Evolutionary conservation across 169 alveolate species (phyloP).

Genomic region (Pseudocohnilembus persalinus): DNA sequence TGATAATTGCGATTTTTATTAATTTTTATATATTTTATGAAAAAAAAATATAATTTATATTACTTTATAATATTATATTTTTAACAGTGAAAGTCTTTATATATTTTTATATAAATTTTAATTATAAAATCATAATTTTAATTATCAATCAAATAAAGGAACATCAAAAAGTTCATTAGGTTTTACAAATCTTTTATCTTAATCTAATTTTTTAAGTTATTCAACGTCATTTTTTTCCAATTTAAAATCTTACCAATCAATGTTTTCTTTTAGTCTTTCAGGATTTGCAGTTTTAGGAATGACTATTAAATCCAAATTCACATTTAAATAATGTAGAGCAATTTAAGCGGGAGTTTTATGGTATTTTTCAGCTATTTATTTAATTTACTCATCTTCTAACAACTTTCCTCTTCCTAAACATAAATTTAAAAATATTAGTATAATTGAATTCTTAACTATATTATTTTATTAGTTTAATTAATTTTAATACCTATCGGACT

Average conservation of each 20-base stretch:
- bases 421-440: constrained; percentile 3
- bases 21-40: too few relatives aligned
- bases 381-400: constrained; percentile 28
- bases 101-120: too few relatives aligned
- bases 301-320: constrained; percentile 34
- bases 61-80: too few relatives aligned
- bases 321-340: constrained; percentile 46
- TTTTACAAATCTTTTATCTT: constrained; percentile 23
- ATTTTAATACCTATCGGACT: constrained; percentile 44
- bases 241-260: constrained; percentile 31
- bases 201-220: constrained; percentile 27
- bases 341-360: constrained; percentile 46
- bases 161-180: constrained; percentile 18
- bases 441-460: neutral
- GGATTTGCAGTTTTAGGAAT: constrained; percentile 53
- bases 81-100: too few relatives aligned
- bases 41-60: too few relatives aligned
- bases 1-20: too few relatives aligned
- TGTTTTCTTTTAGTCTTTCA: constrained; percentile 55
- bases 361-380: constrained; percentile 40
- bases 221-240: constrained; percentile 47
- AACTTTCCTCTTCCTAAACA: neutral
- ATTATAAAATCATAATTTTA: too few relatives aligned
- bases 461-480: too few relatives aligned
- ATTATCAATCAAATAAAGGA: constrained; percentile 28